Base-by-base conservation (phyloP, 192 early-diverging fungal species). In the Coemansia sp. region DNA sequence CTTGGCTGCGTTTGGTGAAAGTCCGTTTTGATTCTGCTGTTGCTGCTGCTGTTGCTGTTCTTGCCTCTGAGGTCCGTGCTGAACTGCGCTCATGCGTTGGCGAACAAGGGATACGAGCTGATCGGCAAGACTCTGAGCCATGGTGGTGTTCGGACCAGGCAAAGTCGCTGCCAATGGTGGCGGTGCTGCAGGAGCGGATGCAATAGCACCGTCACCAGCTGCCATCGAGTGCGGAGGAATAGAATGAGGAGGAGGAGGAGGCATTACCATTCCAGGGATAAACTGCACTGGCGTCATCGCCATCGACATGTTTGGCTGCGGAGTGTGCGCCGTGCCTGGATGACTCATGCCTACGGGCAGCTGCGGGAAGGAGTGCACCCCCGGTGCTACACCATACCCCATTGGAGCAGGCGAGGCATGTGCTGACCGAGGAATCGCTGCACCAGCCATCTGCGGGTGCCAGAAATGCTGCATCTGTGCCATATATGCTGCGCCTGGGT, bases 81-180 rank as follows among this genome's bases (percentile, higher is more conserved):
- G 62, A 22, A 55, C 45, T n/a, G 73, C 49, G 44, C 19, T 59
- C 75, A 78, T 78, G n/a, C 75, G 64, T 55, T 78, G 75, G 30
- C 59, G 68, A 17, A 78, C 75, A 38, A 78, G 69, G 57, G 68
- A 62, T 24, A 78, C 75, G 19, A 78, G 59, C 75, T 78, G 75
- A 25, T 78, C 75, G 1, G 75, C 75, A 56, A 78, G 59, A 17
- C 59, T 78, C 34, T 78, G 75, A 18, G 75, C 75, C 25, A 78
- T 57, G 49, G 45, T 77, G 7, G 61, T 8, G 47, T 44, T 64
- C 15, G 49, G 10, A 12, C 40, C 40, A 9, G 38, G 13, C 17
- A 39, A 30, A 3, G 41, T 13, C 13, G 41, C 41, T 9, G 17
- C 27, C 33, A 37, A 9, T 33, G 50, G 30, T 14, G 50, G 25